Percentiles rank a stretch among this genome's conserved stretches.
These are phyloP conservation scores for Auriscalpium orientale DNA, from an alignment of 768 basidiomycete genomes.

Conservation along the genomic window DNA sequence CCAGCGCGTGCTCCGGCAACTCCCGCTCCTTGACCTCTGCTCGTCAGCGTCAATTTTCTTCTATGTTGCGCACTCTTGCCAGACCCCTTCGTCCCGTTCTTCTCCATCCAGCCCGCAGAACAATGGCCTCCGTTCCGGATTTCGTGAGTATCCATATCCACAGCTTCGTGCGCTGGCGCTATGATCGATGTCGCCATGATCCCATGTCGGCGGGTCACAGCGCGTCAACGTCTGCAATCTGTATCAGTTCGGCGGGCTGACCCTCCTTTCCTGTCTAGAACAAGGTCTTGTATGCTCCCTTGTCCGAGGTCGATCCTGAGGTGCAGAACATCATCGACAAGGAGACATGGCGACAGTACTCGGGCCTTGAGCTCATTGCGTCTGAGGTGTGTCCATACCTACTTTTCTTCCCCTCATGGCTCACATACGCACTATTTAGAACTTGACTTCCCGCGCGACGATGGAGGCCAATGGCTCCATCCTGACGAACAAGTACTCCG, in stretches of 20 bases:
- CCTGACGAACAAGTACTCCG: slow-evolving; percentile 98
- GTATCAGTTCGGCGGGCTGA: neutral
- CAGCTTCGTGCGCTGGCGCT: neutral
- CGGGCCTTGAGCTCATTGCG: slow-evolving; percentile 96
- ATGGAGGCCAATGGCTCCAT: slow-evolving; percentile 99
- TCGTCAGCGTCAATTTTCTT: slow-evolving; percentile 12
- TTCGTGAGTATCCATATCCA: slow-evolving; percentile 9
- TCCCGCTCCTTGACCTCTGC: neutral
- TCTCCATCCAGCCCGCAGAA: slow-evolving; percentile 1
- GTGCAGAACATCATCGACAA: slow-evolving; percentile 97
- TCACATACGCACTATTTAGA: slow-evolving; percentile 38
- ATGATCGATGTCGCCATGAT: neutral
- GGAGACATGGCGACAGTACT: slow-evolving; percentile 98
- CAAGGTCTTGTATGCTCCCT: slow-evolving; percentile 80
- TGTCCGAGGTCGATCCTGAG: slow-evolving; percentile 89
- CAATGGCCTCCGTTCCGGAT: slow-evolving; percentile 10
- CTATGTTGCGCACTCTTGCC: slow-evolving; percentile 26
- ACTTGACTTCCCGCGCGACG: slow-evolving; percentile 89
- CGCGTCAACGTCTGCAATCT: neutral
- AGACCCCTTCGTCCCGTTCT: slow-evolving; percentile 19
- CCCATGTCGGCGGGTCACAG: neutral
- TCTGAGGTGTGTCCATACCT: slow-evolving; percentile 64
- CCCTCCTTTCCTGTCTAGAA: slow-evolving; percentile 47
- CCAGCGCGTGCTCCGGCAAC: neutral
- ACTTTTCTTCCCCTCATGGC: neutral